Conservation (phyloP, 1,284 basidiomycete species). For the Apiotrichum mycotoxinovorans region DNA sequence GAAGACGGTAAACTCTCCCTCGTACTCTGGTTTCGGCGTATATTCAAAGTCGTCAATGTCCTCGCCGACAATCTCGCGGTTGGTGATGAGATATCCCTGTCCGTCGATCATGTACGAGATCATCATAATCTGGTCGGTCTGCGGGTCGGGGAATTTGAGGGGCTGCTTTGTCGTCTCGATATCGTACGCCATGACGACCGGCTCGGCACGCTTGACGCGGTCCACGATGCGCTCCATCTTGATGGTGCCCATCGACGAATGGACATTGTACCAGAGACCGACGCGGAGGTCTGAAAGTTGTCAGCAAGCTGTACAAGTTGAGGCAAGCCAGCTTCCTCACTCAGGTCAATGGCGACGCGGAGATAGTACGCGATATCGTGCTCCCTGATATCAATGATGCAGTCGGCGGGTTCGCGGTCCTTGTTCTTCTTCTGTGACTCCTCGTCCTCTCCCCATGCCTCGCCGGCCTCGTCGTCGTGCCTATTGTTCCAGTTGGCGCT, state of each 20-base stretch:
- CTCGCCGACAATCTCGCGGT: constrained; percentile 93
- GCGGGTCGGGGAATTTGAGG: constrained; percentile 95
- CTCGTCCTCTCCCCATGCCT: constrained; percentile 58
- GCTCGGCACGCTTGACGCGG: constrained; percentile 96
- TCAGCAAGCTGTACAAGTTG: not conserved
- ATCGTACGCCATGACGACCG: constrained; percentile 98
- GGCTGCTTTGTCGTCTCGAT: constrained; percentile 99
- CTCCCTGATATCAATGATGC: constrained; percentile 90
- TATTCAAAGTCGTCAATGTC: constrained; percentile 99
- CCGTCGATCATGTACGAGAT: constrained; percentile 64
- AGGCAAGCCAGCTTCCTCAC: constrained; percentile 50
- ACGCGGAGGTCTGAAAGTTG: constrained; percentile 72
- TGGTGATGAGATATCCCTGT: constrained; percentile 96
- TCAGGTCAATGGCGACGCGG: constrained; percentile 95
- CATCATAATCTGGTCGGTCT: constrained; percentile 99
- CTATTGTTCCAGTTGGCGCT: constrained; percentile 54
- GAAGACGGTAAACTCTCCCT: constrained; percentile 94
- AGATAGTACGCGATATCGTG: constrained; percentile 98
- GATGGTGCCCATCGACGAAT: constrained; percentile 76
- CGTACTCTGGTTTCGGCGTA: constrained; percentile 96
- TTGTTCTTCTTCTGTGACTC: constrained; percentile 55
- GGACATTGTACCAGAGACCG: constrained; percentile 92
- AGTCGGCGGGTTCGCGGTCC: constrained; percentile 73
- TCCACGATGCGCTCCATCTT: constrained; percentile 70
- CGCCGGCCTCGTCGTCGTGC: constrained; percentile 51